Base-by-base conservation (phyloP, 192 early-diverging fungal species). In the Umbelopsis sp. region DNA sequence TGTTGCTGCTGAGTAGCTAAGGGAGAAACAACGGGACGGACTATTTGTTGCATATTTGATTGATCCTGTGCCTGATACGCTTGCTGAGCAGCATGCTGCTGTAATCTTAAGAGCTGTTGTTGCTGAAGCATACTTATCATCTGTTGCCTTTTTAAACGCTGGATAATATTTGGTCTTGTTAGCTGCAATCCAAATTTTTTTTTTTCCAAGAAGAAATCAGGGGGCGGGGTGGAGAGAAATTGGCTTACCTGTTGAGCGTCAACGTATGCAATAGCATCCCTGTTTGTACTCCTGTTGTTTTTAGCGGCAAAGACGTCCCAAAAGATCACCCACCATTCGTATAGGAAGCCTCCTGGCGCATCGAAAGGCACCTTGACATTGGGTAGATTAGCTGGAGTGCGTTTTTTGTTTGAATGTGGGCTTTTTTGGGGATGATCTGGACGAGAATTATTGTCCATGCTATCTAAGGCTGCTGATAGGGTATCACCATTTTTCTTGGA, bases 321-420 rank as follows among this genome's bases (percentile, higher is more conserved):
- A 74, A 90, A 90, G 2, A 88, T 83, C 3, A 73, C 62, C 81
- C 88, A 90, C 88, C 90, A 90, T 44, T 91, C 88, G 69, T 84
- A 79, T 45, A 91, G 72, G 75, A 89, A 90, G 3, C 85, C 86
- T 11, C 85, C 86, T 16, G 88, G 82, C 20, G 82, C 77, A 70
- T 89, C 85, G 38, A 88, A 82, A 47, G 81, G 84, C 21, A 54
- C 44, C 52, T 54, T 54, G 6, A 52, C 68, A 34, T 47, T n/a
- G n/a, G 45, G 41, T 87, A 78, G 2, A 54, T 65, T 22, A 66
- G 77, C 8, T 80, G 16, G n/a, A 81, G 68, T 10, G 80, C 80
- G 47, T 16, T 49, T 41, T 54, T 29, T 54, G 21, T 4, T 54
- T 29, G 52, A 54, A 12, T 26, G 52, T 21, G 52, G 52, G 11